Conservation (phyloP, 2,329 filamentous ascomycete species). For the Alternaria viburni region DNA sequence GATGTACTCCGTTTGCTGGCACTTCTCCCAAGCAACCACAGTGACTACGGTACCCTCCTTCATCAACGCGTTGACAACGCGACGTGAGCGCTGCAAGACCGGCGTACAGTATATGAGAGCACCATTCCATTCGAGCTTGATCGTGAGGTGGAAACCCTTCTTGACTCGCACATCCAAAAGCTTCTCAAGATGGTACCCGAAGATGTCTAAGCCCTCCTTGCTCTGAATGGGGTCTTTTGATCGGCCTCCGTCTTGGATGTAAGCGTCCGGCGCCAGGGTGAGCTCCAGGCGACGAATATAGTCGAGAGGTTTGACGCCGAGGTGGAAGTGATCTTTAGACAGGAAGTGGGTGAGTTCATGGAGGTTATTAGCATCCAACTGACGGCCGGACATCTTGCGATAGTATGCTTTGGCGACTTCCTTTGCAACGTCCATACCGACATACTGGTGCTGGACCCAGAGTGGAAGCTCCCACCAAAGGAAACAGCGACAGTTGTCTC, state of each 20-base stretch:
- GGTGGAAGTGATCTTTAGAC: neutral
- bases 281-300: neutral
- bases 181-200: neutral
- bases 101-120: neutral
- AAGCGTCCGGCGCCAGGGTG: rapidly evolving
- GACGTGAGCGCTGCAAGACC: neutral
- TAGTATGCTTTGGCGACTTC: neutral
- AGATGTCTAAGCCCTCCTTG: neutral
- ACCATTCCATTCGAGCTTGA: neutral
- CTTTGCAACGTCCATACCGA: neutral
- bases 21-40: neutral
- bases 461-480: neutral
- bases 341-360: neutral
- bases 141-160: neutral
- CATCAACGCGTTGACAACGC: neutral
- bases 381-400: neutral
- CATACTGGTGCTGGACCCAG: neutral
- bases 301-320: neutral
- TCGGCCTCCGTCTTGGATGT: neutral
- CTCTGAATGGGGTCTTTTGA: neutral
- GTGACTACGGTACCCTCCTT: neutral
- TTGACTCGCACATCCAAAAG: neutral
- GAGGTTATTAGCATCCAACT: neutral
- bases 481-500: neutral
- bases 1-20: neutral